Percentiles rank a stretch among this genome's conserved stretches.
These are phyloP conservation scores for Melastoma candidum DNA, from an alignment of 441 rosid genomes.

Conservation along the genomic window DNA sequence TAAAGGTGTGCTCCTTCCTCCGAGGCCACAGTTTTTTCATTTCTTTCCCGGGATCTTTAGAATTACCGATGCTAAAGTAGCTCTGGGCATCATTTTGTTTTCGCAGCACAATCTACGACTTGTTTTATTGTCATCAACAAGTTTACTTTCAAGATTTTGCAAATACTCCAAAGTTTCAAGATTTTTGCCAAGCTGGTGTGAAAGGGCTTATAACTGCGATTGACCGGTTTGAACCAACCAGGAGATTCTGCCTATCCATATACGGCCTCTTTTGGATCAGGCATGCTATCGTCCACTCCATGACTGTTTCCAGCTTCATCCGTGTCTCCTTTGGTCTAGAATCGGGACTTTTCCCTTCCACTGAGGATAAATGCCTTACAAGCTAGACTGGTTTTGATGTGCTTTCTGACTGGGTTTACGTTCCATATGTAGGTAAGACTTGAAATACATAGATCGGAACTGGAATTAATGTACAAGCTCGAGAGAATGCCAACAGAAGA, in stretches of 20 bases:
- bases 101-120: constrained; percentile 96
- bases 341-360: constrained; percentile 34
- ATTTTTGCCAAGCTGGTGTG: constrained; percentile 91
- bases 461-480: constrained; percentile 50
- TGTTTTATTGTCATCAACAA: constrained; percentile 76
- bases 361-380: not conserved
- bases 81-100: not conserved
- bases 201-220: constrained; percentile 79
- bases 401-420: not conserved
- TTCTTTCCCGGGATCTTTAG: not conserved
- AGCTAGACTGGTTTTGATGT: not conserved
- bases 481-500: constrained; percentile 60
- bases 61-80: no score
- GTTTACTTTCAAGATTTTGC: constrained; percentile 73
- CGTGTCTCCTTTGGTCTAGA: constrained; percentile 86
- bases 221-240: constrained; percentile 77
- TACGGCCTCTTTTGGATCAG: constrained; percentile 86
- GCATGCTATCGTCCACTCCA: constrained; percentile 74
- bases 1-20: constrained; percentile 32
- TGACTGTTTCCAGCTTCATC: constrained; percentile 75
- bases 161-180: constrained; percentile 69
- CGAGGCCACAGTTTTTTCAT: not conserved
- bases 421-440: constrained; percentile 51
- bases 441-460: constrained; percentile 64
- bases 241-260: constrained; percentile 68